phyloP scores from a whole-genome alignment of 805 yeast genomes.

The Metschnikowia bowlesiae region DNA sequence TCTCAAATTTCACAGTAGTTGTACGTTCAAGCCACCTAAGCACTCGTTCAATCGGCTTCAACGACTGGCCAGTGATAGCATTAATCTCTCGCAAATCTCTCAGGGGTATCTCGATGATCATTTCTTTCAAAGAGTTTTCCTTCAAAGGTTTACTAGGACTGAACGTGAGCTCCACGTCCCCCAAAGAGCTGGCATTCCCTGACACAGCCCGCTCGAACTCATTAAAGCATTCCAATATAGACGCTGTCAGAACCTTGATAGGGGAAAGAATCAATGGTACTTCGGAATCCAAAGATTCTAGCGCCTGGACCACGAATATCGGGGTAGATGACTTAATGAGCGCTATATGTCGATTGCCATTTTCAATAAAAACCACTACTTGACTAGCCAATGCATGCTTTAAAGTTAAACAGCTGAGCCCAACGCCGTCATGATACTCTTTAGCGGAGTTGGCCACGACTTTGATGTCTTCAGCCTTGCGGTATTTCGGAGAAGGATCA shows the following conservation, averaged over 20 bases:
- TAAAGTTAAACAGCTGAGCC: conserved; percentile 4
- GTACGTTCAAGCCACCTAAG: conserved; percentile 9
- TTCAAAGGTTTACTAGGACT: conserved; percentile 6
- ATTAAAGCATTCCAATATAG: conserved; percentile 3
- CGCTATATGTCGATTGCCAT: not conserved
- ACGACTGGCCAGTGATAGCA: not conserved
- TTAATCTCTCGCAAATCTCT: conserved; percentile 6
- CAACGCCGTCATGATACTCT: not conserved
- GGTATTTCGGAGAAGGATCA: conserved; percentile 10
- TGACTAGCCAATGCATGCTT: conserved; percentile 4
- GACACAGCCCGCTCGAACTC: not conserved
- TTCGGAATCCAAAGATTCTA: conserved; percentile 11
- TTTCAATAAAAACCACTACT: conserved; percentile 7
- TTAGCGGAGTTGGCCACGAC: conserved; percentile 2
- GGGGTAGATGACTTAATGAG: conserved; percentile 7
- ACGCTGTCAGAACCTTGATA: not conserved
- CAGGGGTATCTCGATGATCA: conserved; percentile 6
- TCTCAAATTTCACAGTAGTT: conserved; percentile 10
- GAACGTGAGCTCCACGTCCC: conserved; percentile 10
- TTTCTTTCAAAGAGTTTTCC: conserved; percentile 8
- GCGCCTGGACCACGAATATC: conserved; percentile 7
- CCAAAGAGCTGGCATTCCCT: conserved; percentile 2
- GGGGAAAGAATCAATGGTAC: conserved; percentile 7
- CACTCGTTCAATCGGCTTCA: conserved; percentile 6
- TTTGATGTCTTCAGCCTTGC: conserved; percentile 7